A percentile compares a stretch with the other conserved stretches of the same genome.
These are phyloP conservation scores for Komagataella kurtzmanii DNA, from an alignment of 805 yeast species.

Conservation along the genomic window DNA sequence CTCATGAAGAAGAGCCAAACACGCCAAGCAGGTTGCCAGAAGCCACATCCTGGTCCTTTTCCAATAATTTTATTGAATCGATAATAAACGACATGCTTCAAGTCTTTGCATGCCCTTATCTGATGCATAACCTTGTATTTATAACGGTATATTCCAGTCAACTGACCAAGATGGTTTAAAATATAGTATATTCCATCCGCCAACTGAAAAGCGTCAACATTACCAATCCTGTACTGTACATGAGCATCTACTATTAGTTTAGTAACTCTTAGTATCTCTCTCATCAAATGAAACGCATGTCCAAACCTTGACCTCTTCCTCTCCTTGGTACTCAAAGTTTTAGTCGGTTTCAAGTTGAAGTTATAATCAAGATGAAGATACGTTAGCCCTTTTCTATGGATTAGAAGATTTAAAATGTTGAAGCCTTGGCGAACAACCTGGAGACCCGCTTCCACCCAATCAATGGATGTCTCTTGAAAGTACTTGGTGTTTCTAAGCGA, in stretches of 20 bases:
- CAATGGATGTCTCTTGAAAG: conserved; percentile 84
- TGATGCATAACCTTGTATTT: conserved; percentile 98
- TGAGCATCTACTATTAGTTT: conserved; percentile 89
- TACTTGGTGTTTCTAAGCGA: conserved; percentile 68
- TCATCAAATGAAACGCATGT: conserved; percentile 83
- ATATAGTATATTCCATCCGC: conserved; percentile 93
- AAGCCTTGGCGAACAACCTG: conserved; percentile 90
- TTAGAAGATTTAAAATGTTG: conserved; percentile 80
- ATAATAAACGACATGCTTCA: conserved; percentile 83
- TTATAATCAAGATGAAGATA: conserved; percentile 91
- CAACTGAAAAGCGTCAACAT: conserved; percentile 82
- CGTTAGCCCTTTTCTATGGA: conserved; percentile 83
- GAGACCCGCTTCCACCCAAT: conserved; percentile 97
- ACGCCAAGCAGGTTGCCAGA: conserved; percentile 99
- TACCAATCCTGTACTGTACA: conserved; percentile 81
- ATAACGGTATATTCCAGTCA: conserved; percentile 93
- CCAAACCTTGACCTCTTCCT: conserved; percentile 94
- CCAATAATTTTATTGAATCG: conserved; percentile 79
- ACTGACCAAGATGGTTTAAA: conserved; percentile 85
- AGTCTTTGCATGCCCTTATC: conserved; percentile 87
- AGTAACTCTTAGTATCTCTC: conserved; percentile 77
- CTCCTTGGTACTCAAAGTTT: conserved; percentile 91
- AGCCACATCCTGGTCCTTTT: conserved; percentile 97
- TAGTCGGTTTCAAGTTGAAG: conserved; percentile 91
- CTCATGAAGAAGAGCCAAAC: conserved; percentile 89